Base-by-base conservation (phyloP, 441 rosid genomes). In the Raphanus hybrid region DNA sequence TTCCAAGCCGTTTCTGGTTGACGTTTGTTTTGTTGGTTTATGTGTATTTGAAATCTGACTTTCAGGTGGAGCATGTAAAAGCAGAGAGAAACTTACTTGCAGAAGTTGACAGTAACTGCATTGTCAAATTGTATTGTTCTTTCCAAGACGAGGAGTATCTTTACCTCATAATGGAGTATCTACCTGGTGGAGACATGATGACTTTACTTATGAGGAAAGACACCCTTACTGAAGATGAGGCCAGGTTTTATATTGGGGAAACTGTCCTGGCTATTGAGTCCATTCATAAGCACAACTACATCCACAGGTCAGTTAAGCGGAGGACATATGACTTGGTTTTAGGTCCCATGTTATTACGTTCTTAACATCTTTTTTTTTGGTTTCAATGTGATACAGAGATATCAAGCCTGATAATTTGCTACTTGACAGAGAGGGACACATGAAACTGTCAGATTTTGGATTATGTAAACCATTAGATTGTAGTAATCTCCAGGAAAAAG, bases 141-240 rank as follows among this genome's bases (percentile, higher is more conserved):
- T 94, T 94, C 82, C 98, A 94, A 85, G 98, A 94, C 80, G 98
- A 94, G 8, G 98, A 94, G 80, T 94, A 82, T 71, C 82, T 94
- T 20, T 94, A 94, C 81, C 93, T 94, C 26, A 87, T 94, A 64
- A 94, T 94, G 98, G 98, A 94, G 78, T 94, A 94, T 86, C 86
- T 94, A 83, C 97, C 98, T 80, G 98, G 98, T 71, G 98, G 98
- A 59, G 98, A 94, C 85, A 92, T 94, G 97, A 94, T 94, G 97
- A 94, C 98, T 75, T 87, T 94, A 75, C 85, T 94, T 26, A 94
- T 94, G 98, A 90, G 98, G 67, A 94, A 94, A 83, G 97, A 94
- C 75, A 88, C 88, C 41, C 85, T 94, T 75, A 84, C 91, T 34
- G 98, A 92, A 83, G 95, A 94, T 80, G 98, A 94, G 83, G 91